These are phyloP conservation scores for Scalesia atractyloides DNA, from an alignment of 129 eudicot species.

Conservation along the genomic window DNA sequence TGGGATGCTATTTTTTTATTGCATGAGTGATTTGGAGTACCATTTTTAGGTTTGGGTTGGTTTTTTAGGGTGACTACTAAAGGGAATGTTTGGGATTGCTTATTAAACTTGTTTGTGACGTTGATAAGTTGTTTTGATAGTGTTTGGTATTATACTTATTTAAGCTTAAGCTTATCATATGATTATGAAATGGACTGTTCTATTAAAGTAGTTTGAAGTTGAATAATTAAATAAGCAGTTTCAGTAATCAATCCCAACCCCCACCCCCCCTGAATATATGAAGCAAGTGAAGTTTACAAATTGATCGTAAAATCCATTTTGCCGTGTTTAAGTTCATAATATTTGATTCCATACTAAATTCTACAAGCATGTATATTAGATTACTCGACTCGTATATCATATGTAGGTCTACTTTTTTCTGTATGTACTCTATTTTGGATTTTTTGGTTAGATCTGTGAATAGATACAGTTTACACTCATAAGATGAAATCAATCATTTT, in stretches of 20 bases:
- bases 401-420: neutral
- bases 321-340: neutral
- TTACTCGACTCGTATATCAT: neutral
- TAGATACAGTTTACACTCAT: neutral
- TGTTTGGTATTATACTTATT: neutral
- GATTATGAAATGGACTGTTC: neutral
- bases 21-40: conserved; percentile 2
- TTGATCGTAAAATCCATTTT: neutral
- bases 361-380: neutral
- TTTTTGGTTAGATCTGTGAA: neutral
- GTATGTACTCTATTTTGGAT: neutral
- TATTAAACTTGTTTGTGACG: neutral
- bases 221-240: neutral
- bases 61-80: neutral
- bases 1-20: neutral
- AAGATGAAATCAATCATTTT: neutral
- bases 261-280: neutral
- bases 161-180: neutral
- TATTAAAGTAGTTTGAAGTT: neutral
- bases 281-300: neutral
- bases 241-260: neutral
- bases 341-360: neutral
- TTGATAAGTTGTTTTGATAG: neutral
- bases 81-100: neutral
- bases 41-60: conserved; percentile 8